phyloP scores from a whole-genome alignment of 371 early-diverging fungal species.

The Haplosporangium sp. region DNA sequence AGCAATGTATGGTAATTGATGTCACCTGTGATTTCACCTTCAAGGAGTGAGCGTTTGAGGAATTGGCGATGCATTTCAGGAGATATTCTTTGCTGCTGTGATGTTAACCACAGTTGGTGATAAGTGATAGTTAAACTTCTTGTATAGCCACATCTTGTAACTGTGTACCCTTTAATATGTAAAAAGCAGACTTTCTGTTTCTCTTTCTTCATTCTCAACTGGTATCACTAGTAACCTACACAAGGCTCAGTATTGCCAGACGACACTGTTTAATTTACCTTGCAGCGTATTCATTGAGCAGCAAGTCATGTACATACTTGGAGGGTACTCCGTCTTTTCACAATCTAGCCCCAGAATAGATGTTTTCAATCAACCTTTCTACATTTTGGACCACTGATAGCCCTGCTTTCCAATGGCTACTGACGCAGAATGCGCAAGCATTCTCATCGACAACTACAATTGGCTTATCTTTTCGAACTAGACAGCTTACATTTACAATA shows the following conservation, averaged over 20 bases:
- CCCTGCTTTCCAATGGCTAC: background rate
- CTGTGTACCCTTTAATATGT: too few relatives aligned
- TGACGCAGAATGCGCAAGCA: background rate
- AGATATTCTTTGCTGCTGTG: too few relatives aligned
- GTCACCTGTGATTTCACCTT: too few relatives aligned
- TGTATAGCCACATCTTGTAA: too few relatives aligned
- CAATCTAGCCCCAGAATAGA: background rate
- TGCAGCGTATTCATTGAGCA: background rate
- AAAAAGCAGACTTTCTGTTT: background rate
- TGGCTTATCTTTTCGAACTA: background rate
- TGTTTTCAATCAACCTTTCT: conserved; percentile 7
- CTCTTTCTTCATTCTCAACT: background rate
- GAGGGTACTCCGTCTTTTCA: background rate
- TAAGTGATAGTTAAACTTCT: too few relatives aligned
- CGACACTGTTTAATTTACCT: background rate
- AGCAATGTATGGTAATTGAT: too few relatives aligned
- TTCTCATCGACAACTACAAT: background rate
- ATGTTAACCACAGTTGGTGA: too few relatives aligned
- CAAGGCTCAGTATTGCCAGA: background rate
- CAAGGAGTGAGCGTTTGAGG: too few relatives aligned
- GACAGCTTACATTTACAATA: background rate
- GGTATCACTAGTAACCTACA: background rate
- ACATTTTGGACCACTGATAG: conserved; percentile 2
- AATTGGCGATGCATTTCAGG: too few relatives aligned
- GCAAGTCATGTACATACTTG: background rate